A percentile compares a stretch with the other conserved stretches of the same genome.
These are phyloP conservation scores for Microstegium vimineum DNA, from an alignment of 176 grass and related monocot species.

Conservation along the genomic window DNA sequence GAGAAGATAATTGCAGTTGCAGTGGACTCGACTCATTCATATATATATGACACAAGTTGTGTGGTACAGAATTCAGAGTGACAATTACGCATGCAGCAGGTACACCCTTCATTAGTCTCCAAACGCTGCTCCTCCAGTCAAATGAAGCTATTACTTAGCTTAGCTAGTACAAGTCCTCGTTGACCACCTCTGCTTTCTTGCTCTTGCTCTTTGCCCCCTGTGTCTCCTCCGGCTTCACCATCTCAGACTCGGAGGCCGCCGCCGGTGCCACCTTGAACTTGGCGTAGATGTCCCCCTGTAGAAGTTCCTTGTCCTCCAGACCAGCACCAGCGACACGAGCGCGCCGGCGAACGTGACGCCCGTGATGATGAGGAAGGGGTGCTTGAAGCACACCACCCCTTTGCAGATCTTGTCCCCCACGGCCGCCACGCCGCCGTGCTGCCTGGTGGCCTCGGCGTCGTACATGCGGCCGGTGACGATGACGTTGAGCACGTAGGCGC, in stretches of 20 bases:
- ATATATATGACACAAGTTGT: too few relatives aligned
- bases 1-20: background rate
- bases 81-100: background rate
- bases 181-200: constrained; percentile 7
- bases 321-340: constrained; percentile 30
- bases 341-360: constrained; percentile 22
- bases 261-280: constrained; percentile 34
- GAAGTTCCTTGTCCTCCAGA: constrained; percentile 43
- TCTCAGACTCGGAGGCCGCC: background rate
- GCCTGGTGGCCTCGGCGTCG: constrained; percentile 37
- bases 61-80: too few relatives aligned
- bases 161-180: background rate
- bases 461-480: constrained; percentile 48
- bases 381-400: constrained; percentile 37
- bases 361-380: constrained; percentile 35
- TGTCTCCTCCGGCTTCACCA: background rate
- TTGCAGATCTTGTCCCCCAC: constrained; percentile 30
- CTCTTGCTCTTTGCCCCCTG: background rate
- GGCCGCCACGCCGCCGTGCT: constrained; percentile 18
- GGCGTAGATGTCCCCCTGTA: constrained; percentile 41
- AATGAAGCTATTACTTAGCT: background rate
- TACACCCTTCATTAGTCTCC: too few relatives aligned
- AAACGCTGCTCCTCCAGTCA: too few relatives aligned
- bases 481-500: constrained; percentile 71
- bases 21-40: background rate